Conservation (phyloP, 768 basidiomycete species). For the Russula virescens region DNA sequence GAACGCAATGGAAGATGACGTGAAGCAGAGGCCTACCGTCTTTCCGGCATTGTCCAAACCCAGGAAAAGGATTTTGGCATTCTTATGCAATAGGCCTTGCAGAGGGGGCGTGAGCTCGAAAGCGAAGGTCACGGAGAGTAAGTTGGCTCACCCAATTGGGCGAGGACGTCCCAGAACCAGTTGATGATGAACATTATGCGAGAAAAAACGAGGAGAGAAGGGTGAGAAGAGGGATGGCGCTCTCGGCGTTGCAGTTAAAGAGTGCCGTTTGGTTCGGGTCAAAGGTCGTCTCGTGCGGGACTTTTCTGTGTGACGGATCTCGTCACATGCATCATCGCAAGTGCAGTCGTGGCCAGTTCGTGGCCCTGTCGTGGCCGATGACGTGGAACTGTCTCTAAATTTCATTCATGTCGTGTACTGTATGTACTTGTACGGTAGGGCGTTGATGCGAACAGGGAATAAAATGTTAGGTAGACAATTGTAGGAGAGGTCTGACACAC, state of each 20-base stretch:
- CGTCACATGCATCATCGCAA: constrained; percentile 3
- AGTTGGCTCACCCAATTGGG: constrained; percentile 70
- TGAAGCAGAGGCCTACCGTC: constrained; percentile 55
- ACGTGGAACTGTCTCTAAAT: background rate
- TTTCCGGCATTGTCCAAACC: constrained; percentile 99
- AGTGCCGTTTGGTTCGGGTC: constrained; percentile 3
- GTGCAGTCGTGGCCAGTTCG: background rate
- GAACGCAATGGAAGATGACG: background rate
- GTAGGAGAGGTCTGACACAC: constrained; percentile 62
- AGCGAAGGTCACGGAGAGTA: background rate
- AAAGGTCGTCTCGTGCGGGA: background rate
- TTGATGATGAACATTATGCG: constrained; percentile 72
- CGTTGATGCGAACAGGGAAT: background rate
- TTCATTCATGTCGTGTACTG: background rate
- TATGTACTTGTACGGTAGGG: background rate
- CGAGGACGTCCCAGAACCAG: constrained; percentile 97
- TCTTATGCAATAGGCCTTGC: constrained; percentile 91
- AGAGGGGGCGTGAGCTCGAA: background rate
- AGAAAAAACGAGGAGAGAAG: constrained; percentile 31
- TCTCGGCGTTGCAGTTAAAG: constrained; percentile 5
- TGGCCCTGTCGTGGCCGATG: background rate
- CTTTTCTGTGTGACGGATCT: constrained; percentile 3
- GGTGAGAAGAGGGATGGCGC: constrained; percentile 16
- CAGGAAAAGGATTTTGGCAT: constrained; percentile 98
- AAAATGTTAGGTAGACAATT: constrained; percentile 26